Base-by-base conservation (phyloP, 768 basidiomycete species). In the Suillus bovinus region DNA sequence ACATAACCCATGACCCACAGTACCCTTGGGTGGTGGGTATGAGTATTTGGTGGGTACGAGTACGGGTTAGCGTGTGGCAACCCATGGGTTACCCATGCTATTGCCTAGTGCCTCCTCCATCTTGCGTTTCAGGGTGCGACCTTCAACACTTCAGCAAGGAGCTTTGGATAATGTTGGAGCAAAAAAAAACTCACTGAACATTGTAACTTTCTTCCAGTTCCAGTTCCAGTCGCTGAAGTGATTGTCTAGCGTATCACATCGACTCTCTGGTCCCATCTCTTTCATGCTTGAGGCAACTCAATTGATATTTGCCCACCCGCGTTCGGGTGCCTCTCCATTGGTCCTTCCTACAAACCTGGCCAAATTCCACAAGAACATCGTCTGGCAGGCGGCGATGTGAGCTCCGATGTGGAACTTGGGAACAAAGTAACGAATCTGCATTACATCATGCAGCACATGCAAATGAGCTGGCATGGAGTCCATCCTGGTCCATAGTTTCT, bases 401-500 rank as follows among this genome's bases (percentile, higher is more conserved):
- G 44, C 44, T 46, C n/a, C 11, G 5, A 46, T 46, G 3, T 46
- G 44, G 22, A 46, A 46, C 22, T 46, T 46, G n/a, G 22, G 44
- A 22, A 46, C 1, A 5, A 46, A 46, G 44, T 46, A 46, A 22
- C 5, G 5, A 46, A 46, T 42, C 42, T n/a, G 42, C 42, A 42
- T 42, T 42, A 10, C 22, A 24, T 46, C 44, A 46, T 46, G 44
- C 5, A 5, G 44, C 22, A 46, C 22, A 46, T 41, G 54, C 47
- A 63, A 47, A 14, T 27, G 57, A 24, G 57, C 24, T 3, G 24
- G 57, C 33, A 58, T 29, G 29, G 27, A 17, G 16, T 31, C 16
- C 44, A 63, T 61, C 2, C 66, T 61, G 14, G 5, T 9, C 50
- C 61, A 65, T 22, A 71, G 44, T 5, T 66, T 64, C 17, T 61